Conservation (phyloP, 345 rosid species). For the Limnanthes douglasii region DNA sequence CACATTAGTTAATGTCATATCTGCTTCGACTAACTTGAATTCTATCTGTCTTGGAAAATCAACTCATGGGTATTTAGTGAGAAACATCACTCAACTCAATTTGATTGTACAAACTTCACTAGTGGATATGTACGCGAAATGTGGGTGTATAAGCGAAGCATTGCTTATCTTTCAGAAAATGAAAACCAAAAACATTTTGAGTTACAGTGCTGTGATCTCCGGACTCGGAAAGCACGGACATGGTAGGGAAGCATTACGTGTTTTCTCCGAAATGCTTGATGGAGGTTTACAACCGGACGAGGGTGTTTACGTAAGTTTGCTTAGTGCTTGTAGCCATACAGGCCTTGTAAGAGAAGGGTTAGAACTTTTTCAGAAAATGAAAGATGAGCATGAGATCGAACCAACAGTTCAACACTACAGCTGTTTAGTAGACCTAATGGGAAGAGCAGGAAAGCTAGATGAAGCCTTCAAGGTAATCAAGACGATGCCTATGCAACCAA, state of each 20-base stretch:
- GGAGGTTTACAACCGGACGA: constrained; percentile 19
- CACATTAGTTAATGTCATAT: constrained; percentile 20
- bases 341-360: constrained; percentile 24
- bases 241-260: constrained; percentile 20
- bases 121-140: constrained; percentile 31
- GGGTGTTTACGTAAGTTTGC: constrained; percentile 23
- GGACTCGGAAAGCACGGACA: constrained; percentile 27
- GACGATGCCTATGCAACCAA: constrained; percentile 37
- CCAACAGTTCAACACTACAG: constrained; percentile 55
- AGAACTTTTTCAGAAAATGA: constrained; percentile 20
- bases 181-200: constrained; percentile 14
- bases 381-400: constrained; percentile 22
- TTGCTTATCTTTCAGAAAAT: constrained; percentile 16
- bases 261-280: constrained; percentile 20
- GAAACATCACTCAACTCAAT: constrained; percentile 30
- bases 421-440: constrained; percentile 57
- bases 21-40: constrained; percentile 29
- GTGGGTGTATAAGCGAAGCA: constrained; percentile 28
- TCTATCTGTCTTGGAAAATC: constrained; percentile 24
- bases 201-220: constrained; percentile 28
- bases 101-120: constrained; percentile 27
- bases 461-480: constrained; percentile 43
- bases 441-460: constrained; percentile 40
- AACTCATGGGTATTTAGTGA: constrained; percentile 21
- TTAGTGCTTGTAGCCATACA: constrained; percentile 30